Base-by-base conservation (phyloP, 192 early-diverging fungal genomes). In the Entophlyctis luteolus region DNA sequence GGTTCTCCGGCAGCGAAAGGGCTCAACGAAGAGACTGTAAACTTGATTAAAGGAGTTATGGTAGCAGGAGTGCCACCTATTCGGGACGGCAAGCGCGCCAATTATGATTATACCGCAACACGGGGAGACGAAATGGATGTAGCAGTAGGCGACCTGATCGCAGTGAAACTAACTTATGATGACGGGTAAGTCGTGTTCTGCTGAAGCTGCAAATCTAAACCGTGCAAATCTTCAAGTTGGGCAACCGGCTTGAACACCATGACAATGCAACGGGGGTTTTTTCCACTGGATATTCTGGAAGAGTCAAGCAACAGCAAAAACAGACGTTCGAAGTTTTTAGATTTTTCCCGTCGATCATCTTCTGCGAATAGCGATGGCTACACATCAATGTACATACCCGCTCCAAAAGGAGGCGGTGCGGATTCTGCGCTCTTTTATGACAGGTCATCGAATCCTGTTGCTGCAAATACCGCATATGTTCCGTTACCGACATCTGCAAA, bases 81-180 rank as follows among this genome's bases (percentile, higher is more conserved):
- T n/a, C n/a, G n/a, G n/a, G n/a, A n/a, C n/a, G n/a, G n/a, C n/a
- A n/a, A n/a, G n/a, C 39, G 39, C 39, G 39, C n/a, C n/a, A n/a
- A 12, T 8, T 42, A 42, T 42, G 39, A 42, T 42, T 42, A 42
- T n/a, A 42, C n/a, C n/a, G 39, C 39, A n/a, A 8, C 8, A n/a
- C 39, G n/a, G 8, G 10, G 10, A 8, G 39, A 42, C n/a, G 39
- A 42, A n/a, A 42, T 42, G n/a, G n/a, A 42, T n/a, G 8, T 8
- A 8, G 39, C 39, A 42, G n/a, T 42, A 12, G 73, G 72, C 25
- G 71, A 75, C 33, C 62, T 35, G 23, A 68, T 73, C 65, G 49
- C 65, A 34, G 34, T 73, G 23, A 73, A 65, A 55, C 38, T 34
- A 22, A 35, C 55, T 23, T 73, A 59, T 59, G 70, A 57, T 31